Evolutionary conservation across 1,284 basidiomycete species (phyloP).

Genomic region (Fomitiporia mediterranea): DNA sequence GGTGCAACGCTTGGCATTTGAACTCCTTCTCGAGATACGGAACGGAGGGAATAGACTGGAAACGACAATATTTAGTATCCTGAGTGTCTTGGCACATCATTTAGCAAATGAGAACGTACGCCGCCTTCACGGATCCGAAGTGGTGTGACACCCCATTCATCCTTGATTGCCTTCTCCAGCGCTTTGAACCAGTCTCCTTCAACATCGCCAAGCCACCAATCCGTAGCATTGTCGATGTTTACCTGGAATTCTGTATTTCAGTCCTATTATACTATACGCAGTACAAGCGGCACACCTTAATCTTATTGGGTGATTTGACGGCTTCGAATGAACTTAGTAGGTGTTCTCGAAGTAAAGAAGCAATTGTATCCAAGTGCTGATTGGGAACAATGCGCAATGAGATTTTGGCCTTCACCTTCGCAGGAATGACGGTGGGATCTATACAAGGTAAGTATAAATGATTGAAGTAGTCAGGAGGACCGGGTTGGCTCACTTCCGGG

Average conservation of each 20-base stretch:
- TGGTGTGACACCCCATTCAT: constrained; percentile 84
- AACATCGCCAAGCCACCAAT: constrained; percentile 94
- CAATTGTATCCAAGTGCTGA: constrained; percentile 75
- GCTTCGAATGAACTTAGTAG: constrained; percentile 57
- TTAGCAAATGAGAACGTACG: constrained; percentile 35
- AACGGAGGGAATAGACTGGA: constrained; percentile 83
- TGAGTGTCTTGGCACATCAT: constrained; percentile 20
- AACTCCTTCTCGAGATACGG: constrained; percentile 93
- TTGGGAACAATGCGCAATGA: constrained; percentile 93
- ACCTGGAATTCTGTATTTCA: constrained; percentile 44
- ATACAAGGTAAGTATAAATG: constrained; percentile 8
- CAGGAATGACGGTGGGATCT: constrained; percentile 88
- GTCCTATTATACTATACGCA: not conserved
- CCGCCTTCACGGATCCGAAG: constrained; percentile 93
- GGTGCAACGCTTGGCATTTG: constrained; percentile 74
- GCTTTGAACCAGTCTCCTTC: constrained; percentile 81
- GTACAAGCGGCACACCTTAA: constrained; percentile 46
- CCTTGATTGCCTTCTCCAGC: constrained; percentile 73
- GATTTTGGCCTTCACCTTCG: constrained; percentile 73
- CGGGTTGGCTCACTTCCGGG: constrained; percentile 53
- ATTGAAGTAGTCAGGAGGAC: not conserved
- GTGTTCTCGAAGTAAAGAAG: constrained; percentile 54
- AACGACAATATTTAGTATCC: no score
- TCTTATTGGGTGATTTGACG: constrained; percentile 64
- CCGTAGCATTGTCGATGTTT: constrained; percentile 77